phyloP scores from a whole-genome alignment of 331 rosid species.

The Acacia pycnantha region DNA sequence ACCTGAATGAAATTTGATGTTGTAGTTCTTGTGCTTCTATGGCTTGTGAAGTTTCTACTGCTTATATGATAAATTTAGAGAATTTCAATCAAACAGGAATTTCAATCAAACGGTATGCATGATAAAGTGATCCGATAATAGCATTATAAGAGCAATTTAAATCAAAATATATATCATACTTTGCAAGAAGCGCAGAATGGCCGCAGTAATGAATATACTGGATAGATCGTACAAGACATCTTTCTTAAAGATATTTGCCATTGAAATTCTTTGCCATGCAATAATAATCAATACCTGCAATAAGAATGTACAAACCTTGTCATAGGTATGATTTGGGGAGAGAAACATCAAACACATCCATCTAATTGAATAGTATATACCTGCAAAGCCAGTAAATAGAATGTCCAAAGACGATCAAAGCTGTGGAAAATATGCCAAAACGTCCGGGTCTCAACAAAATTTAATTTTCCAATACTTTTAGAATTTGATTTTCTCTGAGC shows the following conservation, averaged over 20 bases:
- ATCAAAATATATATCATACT: slow-evolving; percentile 49
- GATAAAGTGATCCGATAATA: neutral
- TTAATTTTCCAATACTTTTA: too few relatives aligned
- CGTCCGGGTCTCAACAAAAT: too few relatives aligned
- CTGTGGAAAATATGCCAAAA: too few relatives aligned
- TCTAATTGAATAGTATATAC: slow-evolving; percentile 43
- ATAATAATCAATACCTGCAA: slow-evolving; percentile 76
- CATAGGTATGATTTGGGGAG: too few relatives aligned
- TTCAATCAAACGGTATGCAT: slow-evolving; percentile 6
- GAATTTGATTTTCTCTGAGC: too few relatives aligned
- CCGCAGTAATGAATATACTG: slow-evolving; percentile 64
- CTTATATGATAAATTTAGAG: slow-evolving; percentile 15
- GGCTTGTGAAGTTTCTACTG: slow-evolving; percentile 8
- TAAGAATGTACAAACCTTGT: slow-evolving; percentile 1
- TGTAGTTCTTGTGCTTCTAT: slow-evolving; percentile 11
- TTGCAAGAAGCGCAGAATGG: slow-evolving; percentile 81
- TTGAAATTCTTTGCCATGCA: slow-evolving; percentile 66
- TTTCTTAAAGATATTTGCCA: slow-evolving; percentile 56
- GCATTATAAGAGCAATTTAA: slow-evolving; percentile 4
- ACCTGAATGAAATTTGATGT: neutral
- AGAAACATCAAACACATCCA: slow-evolving; percentile 6
- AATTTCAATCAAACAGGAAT: slow-evolving; percentile 10
- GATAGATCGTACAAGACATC: slow-evolving; percentile 67
- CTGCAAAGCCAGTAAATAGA: slow-evolving; percentile 84
- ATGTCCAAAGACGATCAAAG: slow-evolving; percentile 39